phyloP scores from a whole-genome alignment of 2,329 filamentous ascomycete species.

The Verticillium tricorpus region DNA sequence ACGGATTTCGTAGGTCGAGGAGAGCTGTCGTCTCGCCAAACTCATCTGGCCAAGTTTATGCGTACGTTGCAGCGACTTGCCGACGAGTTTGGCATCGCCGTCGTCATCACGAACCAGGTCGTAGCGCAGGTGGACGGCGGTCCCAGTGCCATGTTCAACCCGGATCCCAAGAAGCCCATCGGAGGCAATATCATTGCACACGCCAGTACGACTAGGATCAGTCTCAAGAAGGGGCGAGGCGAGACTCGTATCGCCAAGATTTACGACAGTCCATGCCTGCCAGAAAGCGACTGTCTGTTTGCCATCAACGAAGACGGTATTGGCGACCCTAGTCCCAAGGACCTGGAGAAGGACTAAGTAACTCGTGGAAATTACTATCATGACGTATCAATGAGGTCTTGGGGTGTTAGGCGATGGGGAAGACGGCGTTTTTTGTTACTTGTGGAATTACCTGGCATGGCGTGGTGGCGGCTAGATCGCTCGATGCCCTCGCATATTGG shows the following conservation, averaged over 20 bases:
- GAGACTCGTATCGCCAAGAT: conserved; percentile 99
- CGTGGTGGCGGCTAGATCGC: background rate
- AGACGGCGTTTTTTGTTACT: background rate
- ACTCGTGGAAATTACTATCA: background rate
- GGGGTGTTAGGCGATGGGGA: background rate
- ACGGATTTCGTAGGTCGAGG: conserved; percentile 97
- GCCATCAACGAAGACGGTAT: conserved; percentile 97
- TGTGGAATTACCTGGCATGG: background rate
- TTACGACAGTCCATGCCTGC: conserved; percentile 95
- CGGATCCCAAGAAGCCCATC: conserved; percentile 98
- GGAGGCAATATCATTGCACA: conserved; percentile 99
- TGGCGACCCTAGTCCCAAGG: conserved; percentile 91
- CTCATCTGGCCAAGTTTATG: conserved; percentile 85
- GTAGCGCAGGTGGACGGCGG: conserved; percentile 97
- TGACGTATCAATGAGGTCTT: background rate
- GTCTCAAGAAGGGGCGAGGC: conserved; percentile 88
- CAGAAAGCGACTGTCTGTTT: conserved; percentile 94
- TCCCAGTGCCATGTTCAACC: conserved; percentile 97
- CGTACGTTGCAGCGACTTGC: conserved; percentile 73
- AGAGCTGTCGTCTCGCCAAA: conserved; percentile 90
- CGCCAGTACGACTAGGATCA: conserved; percentile 90
- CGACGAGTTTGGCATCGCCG: conserved; percentile 89
- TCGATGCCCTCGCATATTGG: background rate
- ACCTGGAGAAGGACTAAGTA: conserved; percentile 72
- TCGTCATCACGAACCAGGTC: conserved; percentile 98